A percentile compares a stretch with the other conserved stretches of the same genome.
These are phyloP conservation scores for Cadophora sp. DNA, from an alignment of 2,329 filamentous ascomycete genomes.

Conservation along the genomic window DNA sequence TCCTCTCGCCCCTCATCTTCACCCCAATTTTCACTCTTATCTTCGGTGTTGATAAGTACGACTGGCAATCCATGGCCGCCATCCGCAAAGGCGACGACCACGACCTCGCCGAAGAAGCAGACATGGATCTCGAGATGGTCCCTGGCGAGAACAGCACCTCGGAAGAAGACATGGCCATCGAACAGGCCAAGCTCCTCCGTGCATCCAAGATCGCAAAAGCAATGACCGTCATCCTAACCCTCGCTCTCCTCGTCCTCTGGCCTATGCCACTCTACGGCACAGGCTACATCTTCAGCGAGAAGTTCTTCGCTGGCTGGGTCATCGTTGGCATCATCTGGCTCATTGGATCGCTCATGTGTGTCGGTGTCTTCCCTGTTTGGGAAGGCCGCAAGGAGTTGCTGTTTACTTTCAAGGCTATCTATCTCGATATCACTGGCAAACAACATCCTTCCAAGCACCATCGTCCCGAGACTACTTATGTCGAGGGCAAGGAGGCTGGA, in stretches of 20 bases:
- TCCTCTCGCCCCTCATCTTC: slow-evolving; percentile 78
- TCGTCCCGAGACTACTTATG: slow-evolving; percentile 38
- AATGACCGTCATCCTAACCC: slow-evolving; percentile 66
- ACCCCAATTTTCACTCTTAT: slow-evolving; percentile 77
- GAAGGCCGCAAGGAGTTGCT: slow-evolving; percentile 75
- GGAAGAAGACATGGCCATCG: slow-evolving; percentile 49
- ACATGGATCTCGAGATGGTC: slow-evolving; percentile 70
- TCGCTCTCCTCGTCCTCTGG: slow-evolving; percentile 82
- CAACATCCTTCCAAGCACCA: slow-evolving; percentile 42
- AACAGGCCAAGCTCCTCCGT: slow-evolving; percentile 57
- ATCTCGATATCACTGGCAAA: slow-evolving; percentile 61
- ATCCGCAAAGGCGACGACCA: slow-evolving; percentile 83
- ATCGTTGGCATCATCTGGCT: slow-evolving; percentile 81
- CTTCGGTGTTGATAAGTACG: slow-evolving; percentile 73
- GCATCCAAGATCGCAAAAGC: slow-evolving; percentile 58
- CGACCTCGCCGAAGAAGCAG: slow-evolving; percentile 68
- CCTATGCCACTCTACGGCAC: slow-evolving; percentile 90
- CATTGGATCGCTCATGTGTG: slow-evolving; percentile 73
- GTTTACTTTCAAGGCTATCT: slow-evolving; percentile 67
- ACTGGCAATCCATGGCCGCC: slow-evolving; percentile 82
- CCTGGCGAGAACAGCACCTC: slow-evolving; percentile 54
- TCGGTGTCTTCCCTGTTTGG: slow-evolving; percentile 82
- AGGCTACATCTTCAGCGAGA: slow-evolving; percentile 81
- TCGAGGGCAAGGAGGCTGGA: slow-evolving; percentile 40
- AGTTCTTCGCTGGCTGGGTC: slow-evolving; percentile 85